Base-by-base conservation (phyloP, 768 basidiomycete species). In the Royoungia palumana region DNA sequence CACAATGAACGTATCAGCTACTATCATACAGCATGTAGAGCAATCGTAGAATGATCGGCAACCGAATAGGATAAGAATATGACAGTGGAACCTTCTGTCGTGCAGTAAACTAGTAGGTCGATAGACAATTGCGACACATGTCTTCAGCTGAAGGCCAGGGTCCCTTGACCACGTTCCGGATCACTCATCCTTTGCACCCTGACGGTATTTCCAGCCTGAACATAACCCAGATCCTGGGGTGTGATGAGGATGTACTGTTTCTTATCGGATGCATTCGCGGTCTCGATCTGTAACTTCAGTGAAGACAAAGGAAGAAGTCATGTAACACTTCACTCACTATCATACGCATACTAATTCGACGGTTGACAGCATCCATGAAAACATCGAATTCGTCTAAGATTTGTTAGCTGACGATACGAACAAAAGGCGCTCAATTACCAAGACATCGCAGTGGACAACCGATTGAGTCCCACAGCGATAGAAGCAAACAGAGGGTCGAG, bases 231-330 rank as follows among this genome's bases (percentile, higher is more conserved):
- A 57, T 89, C 89, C 58, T 91, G 89, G n/a, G 95, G 95, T 1
- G 94, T 96, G 64, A 98, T 97, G 38, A 98, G 76, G 44, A 98
- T 82, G 62, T 92, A 95, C 67, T 98, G 95, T 60, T 90, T 93
- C 70, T 84, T 82, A 66, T 92, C 83, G 7, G 87, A 87, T 9
- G 81, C 77, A 58, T 89, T 91, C 8, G 94, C 94, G 2, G 89
- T 90, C 22, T 94, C 91, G 55, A 94, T 89, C 90, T 91, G 49
- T 13, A 48, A 14, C 56, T 16, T 12, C 5, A 36, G 17, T 57
- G 24, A 56, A 14, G 38, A 35, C 43, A 21, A 51, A 46, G 41
- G n/a, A 25, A 35, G 4, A 24, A 20, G 10, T 12, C 14, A 46
- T 14, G 45, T 20, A 14, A 21, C 14, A 43, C 45, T 34, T 35